These are phyloP conservation scores for Grifola frondosa DNA, from an alignment of 1,284 basidiomycete species.

Conservation along the genomic window DNA sequence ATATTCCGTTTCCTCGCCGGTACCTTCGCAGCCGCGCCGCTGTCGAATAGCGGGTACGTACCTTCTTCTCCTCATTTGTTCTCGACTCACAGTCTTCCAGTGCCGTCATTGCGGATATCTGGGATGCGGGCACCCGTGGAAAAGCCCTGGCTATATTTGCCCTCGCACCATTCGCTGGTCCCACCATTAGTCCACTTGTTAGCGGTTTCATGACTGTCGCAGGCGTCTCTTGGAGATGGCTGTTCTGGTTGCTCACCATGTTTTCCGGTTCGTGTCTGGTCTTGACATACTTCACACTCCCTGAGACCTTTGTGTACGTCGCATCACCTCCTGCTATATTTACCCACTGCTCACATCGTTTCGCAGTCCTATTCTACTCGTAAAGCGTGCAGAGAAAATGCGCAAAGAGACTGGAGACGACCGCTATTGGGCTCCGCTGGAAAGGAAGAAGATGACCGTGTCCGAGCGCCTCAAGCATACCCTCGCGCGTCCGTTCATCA, in stretches of 20 bases:
- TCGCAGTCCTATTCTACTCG: conserved; percentile 48
- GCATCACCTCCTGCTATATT: background rate
- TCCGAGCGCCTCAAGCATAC: conserved; percentile 34
- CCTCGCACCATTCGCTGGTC: conserved; percentile 76
- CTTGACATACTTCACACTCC: conserved; percentile 64
- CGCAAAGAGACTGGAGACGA: conserved; percentile 53
- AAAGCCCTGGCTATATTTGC: conserved; percentile 36
- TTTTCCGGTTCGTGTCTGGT: conserved; percentile 56
- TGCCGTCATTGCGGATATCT: conserved; percentile 35
- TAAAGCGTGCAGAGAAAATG: conserved; percentile 30
- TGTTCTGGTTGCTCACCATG: conserved; percentile 73
- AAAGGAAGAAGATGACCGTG: conserved; percentile 32
- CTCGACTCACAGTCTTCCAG: conserved; percentile 14
- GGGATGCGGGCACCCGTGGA: conserved; percentile 36
- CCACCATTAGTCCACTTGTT: conserved; percentile 64
- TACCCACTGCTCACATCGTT: conserved; percentile 2
- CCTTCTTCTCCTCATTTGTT: background rate
- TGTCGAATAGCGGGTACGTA: conserved; percentile 32
- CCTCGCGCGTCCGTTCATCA: conserved; percentile 40
- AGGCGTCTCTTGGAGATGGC: conserved; percentile 66
- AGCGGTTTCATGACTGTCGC: conserved; percentile 52
- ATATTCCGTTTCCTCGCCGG: conserved; percentile 34
- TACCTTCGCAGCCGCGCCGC: conserved; percentile 31
- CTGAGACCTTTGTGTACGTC: conserved; percentile 67
- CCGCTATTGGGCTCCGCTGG: conserved; percentile 46